Evolutionary conservation across 2,329 filamentous ascomycete genomes (phyloP).

Genomic region (Aureobasidium subglaciale): DNA sequence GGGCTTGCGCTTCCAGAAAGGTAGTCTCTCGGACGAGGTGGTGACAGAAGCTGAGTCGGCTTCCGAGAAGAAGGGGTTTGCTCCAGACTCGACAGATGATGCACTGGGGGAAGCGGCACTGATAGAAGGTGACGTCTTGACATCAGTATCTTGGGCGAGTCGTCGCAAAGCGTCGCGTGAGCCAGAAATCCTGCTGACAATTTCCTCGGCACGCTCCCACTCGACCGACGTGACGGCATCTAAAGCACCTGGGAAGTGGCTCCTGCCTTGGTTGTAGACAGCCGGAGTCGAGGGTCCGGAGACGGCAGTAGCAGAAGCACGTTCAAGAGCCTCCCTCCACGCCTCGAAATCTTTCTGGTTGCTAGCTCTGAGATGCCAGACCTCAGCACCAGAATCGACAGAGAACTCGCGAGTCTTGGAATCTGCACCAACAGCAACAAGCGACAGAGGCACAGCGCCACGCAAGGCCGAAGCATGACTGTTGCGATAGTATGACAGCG

Average conservation of each 20-base stretch:
- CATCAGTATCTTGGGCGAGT: constrained; percentile 76
- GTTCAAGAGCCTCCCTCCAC: constrained; percentile 81
- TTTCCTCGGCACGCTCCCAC: constrained; percentile 77
- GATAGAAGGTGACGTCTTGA: constrained; percentile 45
- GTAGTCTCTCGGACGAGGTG: constrained; percentile 48
- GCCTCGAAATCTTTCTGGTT: constrained; percentile 79
- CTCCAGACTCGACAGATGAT: constrained; percentile 19
- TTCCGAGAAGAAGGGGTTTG: constrained; percentile 28
- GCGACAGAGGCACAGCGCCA: constrained; percentile 82
- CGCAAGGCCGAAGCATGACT: constrained; percentile 86
- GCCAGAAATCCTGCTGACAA: constrained; percentile 80
- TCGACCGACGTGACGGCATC: constrained; percentile 38
- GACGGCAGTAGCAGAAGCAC: constrained; percentile 50
- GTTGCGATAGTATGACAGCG: constrained; percentile 93
- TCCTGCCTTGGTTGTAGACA: background rate
- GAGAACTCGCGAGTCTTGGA: constrained; percentile 85
- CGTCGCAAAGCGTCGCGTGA: constrained; percentile 82
- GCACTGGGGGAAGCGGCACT: constrained; percentile 21
- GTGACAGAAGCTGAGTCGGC: constrained; percentile 20
- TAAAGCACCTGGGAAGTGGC: background rate
- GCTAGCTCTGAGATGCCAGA: constrained; percentile 86
- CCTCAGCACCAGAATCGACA: constrained; percentile 91
- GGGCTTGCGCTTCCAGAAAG: constrained; percentile 90
- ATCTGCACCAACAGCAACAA: constrained; percentile 86
- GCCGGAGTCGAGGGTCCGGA: constrained; percentile 15